A percentile compares a stretch with the other conserved stretches of the same genome.
phyloP scores from a whole-genome alignment of 2,329 filamentous ascomycete species.

The Epichloe scottii region DNA sequence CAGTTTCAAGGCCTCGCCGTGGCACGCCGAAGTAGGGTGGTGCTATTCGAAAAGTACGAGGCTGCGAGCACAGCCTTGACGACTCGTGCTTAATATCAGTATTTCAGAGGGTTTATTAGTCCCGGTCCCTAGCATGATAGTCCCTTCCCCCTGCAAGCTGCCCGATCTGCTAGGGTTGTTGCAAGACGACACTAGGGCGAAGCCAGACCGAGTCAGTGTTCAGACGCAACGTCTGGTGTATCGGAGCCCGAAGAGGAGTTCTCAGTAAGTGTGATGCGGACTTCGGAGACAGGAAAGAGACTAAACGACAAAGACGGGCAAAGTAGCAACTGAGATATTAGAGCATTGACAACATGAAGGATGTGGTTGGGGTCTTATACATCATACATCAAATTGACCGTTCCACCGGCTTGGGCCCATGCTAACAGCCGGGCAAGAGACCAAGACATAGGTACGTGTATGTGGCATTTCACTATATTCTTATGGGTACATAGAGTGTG shows the following conservation, averaged over 20 bases:
- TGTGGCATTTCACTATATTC: neutral
- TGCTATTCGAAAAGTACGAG: slow-evolving; percentile 11
- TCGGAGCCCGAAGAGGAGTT: neutral
- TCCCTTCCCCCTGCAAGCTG: slow-evolving; percentile 23
- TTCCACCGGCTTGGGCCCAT: slow-evolving; percentile 5
- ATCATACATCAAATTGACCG: neutral
- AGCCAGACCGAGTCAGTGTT: slow-evolving; percentile 10
- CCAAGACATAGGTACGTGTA: slow-evolving; percentile 3
- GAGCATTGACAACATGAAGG: neutral
- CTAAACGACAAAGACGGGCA: neutral
- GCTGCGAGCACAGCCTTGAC: slow-evolving; percentile 25
- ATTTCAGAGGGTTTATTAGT: slow-evolving; percentile 25
- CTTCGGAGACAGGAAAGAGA: neutral
- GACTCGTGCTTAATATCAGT: slow-evolving; percentile 24
- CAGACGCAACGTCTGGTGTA: slow-evolving; percentile 2
- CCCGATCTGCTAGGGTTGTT: slow-evolving; percentile 19
- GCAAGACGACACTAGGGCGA: slow-evolving; percentile 27
- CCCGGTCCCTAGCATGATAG: slow-evolving; percentile 26
- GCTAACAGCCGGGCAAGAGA: neutral
- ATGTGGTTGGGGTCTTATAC: slow-evolving; percentile 9
- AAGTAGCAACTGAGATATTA: neutral
- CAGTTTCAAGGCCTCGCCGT: slow-evolving; percentile 4
- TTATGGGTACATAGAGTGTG: neutral
- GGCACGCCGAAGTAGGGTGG: slow-evolving; percentile 9
- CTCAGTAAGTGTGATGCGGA: neutral